Percentiles rank a stretch among this genome's conserved stretches.
Conservation (phyloP, 2,329 filamentous ascomycete genomes). For the Sclerotinia subarctica region DNA sequence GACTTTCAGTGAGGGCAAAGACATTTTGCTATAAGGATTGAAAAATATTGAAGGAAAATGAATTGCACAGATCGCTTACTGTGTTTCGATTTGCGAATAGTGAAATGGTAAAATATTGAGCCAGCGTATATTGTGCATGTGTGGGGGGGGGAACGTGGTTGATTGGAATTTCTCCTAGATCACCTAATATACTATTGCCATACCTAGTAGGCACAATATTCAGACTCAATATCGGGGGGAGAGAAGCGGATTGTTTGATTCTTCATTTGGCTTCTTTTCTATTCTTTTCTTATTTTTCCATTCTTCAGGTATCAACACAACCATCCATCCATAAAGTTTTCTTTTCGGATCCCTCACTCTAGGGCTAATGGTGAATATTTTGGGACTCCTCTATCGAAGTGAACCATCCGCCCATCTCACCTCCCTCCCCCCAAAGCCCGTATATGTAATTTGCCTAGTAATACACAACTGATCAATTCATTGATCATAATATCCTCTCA, state of each 20-base stretch:
- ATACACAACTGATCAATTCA: conserved; percentile 27
- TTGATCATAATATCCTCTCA: conserved; percentile 12
- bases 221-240: neutral
- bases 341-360: conserved; percentile 3
- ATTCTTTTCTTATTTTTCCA: conserved; percentile 28
- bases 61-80: neutral
- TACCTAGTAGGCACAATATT: no score
- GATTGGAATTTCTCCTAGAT: no score
- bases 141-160: neutral
- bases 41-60: neutral
- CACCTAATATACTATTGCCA: no score
- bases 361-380: neutral
- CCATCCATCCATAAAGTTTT: conserved; percentile 31
- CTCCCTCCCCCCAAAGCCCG: neutral
- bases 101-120: neutral
- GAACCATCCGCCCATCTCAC: neutral
- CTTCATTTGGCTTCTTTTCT: conserved; percentile 2
- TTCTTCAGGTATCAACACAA: conserved; percentile 35
- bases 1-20: neutral
- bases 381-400: neutral
- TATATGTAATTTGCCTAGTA: conserved; percentile 27
- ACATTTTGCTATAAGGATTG: no score
- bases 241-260: conserved; percentile 30
- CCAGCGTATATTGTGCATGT: neutral
- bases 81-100: neutral